Evolutionary conservation across 2,329 filamentous ascomycete species (phyloP), one percentile per base, ranked within the genome.

Genomic region (Trichoderma semiorbis): DNA sequence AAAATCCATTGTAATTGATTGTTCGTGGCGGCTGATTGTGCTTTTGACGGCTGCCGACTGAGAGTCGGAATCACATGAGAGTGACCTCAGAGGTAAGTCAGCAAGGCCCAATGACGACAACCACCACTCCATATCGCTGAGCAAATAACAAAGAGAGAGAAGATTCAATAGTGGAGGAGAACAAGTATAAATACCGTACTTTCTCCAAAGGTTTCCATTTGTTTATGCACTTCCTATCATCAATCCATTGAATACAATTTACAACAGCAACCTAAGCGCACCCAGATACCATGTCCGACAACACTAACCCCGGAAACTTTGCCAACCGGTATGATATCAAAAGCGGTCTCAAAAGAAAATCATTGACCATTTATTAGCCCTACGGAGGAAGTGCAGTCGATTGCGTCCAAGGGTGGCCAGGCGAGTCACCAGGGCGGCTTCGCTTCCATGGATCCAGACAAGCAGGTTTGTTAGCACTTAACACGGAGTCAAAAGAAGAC

Each of bases 231-330:
- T 21, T 14, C 16, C 18, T 21, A 16, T 21, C n/a, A 24, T 3
- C 21, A 24, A 32, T 2, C 21, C 26, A 16, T 24, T 7, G 2
- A 36, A 14, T 21, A 39, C 8, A n/a, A 1, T 21, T 7, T 18
- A 7, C 5, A 50, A 14, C 4, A 39, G 11, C 16, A 57, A 30
- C 28, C 8, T 11, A 18, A 26, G 24, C 21, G 6, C 6, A 32
- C 16, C 5, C 4, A 12, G 18, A n/a, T 18, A 98, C 93, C 93
- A 99, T 99, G 96, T 97, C 96, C 94, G 95, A 76, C 26, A 78
- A 76, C 72, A 16, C 63, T 24, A 78, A 78, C 58, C 77, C 76
- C n/a, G 77, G 77, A 34, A 78, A 78, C 71, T 78, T 78, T 70
- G 77, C 77, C 69, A 78, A 78, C 72, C 74, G 76, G 77, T 77